Base-by-base conservation (phyloP, 306 rosid species). In the Prunus mongolica region DNA sequence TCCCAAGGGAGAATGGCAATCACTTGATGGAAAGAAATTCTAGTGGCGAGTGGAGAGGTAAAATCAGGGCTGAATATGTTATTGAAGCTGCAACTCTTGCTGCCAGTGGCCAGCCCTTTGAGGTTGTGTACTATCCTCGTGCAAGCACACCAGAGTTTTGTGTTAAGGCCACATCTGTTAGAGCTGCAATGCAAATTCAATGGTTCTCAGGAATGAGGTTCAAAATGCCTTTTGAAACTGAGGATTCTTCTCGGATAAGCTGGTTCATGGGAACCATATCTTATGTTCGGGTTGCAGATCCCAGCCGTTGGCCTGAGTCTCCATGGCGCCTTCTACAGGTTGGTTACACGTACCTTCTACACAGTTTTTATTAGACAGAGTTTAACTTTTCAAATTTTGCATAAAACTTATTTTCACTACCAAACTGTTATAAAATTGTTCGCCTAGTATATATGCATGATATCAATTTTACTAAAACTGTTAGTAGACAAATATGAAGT, bases 191-290 rank as follows among this genome's bases (percentile, higher is more conserved):
- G 97, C 93, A 86, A 80, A 83, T 87, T 45, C 89, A 80, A 34
- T 96, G 99, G 99, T 87, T 82, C 81, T 76, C 97, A 45, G 96
- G 97, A 58, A 92, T 92, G 92, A 91, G 98, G 80, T 92, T 96
- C 81, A 96, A 96, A 85, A 96, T 96, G 97, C 96, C 99, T 34
- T 92, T 96, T 52, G 99, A 96, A 77, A 96, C 99, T 10, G 98
- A 96, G 78, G 99, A 96, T 72, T 88, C 98, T 12, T 90, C 98
- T 28, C 84, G 99, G 75, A 89, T 96, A 63, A 96, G 99, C 81
- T 96, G 99, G 99, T 96, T 96, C 80, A 92, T 92, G 97, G 99
- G 99, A 60, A 96, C 99, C 5, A 84, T 96, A 47, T 88, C 98
- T 83, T 84, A 90, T 76, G 88, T 84, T 70, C 86, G 87, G 72